Conservation (phyloP, 176 grass and related monocot species). For the Rhynchospora breviuscula region DNA sequence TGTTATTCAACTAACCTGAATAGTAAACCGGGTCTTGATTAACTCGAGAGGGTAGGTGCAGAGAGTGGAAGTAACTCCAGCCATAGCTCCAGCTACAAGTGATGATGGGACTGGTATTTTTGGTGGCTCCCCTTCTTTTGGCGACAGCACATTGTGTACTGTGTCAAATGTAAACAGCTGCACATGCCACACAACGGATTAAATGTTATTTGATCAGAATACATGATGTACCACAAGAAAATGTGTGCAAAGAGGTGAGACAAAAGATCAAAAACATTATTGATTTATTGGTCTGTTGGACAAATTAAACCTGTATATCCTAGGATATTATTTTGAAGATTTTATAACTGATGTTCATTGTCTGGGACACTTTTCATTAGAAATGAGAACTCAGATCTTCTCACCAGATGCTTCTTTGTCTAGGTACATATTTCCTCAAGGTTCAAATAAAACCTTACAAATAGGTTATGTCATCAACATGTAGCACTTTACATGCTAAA, state of each 20-base stretch:
- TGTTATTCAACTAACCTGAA: slow-evolving; percentile 46
- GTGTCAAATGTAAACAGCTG: slow-evolving; percentile 84
- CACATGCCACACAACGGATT: background rate
- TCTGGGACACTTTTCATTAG: background rate
- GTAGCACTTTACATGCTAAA: background rate
- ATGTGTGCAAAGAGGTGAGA: background rate
- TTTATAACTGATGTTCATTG: background rate
- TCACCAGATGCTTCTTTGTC: background rate
- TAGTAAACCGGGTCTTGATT: slow-evolving; percentile 80
- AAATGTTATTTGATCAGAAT: background rate
- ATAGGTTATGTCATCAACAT: background rate
- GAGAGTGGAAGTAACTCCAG: slow-evolving; percentile 65
- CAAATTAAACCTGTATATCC: background rate
- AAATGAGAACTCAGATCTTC: background rate
- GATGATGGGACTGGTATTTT: slow-evolving; percentile 55
- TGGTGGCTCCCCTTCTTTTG: slow-evolving; percentile 39
- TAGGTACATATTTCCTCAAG: background rate
- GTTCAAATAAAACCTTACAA: background rate
- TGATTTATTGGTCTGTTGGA: background rate
- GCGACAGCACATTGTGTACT: slow-evolving; percentile 55
- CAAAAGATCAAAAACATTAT: background rate
- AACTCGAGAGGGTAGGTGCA: slow-evolving; percentile 91
- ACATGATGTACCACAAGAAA: background rate
- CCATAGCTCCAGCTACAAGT: slow-evolving; percentile 65
- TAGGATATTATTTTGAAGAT: background rate